Conservation (phyloP, 768 basidiomycete species). For the Leccinum uliginosum region DNA sequence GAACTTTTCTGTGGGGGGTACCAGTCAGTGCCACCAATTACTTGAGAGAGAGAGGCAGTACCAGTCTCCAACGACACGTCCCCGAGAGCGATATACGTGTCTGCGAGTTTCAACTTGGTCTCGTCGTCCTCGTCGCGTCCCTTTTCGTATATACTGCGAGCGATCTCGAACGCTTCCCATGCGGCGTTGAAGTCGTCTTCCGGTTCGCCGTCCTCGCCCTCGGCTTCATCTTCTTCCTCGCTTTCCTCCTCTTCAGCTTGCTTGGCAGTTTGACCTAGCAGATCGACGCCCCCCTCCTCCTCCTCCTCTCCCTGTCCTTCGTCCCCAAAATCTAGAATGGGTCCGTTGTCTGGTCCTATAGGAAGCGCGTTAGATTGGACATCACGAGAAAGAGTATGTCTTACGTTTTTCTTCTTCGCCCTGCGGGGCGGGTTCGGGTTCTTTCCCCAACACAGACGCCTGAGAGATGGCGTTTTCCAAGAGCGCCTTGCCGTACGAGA, state of each 20-base stretch:
- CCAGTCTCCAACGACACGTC: constrained; percentile 98
- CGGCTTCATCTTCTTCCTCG: constrained; percentile 53
- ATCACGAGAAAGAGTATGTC: neutral
- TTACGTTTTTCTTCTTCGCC: constrained; percentile 41
- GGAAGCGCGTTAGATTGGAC: neutral
- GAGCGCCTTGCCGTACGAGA: constrained; percentile 88
- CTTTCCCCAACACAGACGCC: constrained; percentile 85
- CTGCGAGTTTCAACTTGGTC: constrained; percentile 78
- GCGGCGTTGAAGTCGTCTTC: constrained; percentile 98
- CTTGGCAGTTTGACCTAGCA: constrained; percentile 56
- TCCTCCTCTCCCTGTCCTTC: constrained; percentile 60
- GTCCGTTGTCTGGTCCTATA: constrained; percentile 43
- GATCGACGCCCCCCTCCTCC: constrained; percentile 54
- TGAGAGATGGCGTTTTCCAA: constrained; percentile 89
- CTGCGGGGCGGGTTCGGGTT: constrained; percentile 47
- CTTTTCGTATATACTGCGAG: constrained; percentile 80
- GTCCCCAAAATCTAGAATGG: constrained; percentile 80
- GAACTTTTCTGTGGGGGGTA: constrained; percentile 71
- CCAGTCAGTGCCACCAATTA: neutral
- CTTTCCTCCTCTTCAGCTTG: constrained; percentile 49
- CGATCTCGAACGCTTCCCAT: constrained; percentile 96
- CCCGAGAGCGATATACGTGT: constrained; percentile 85
- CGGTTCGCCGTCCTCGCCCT: constrained; percentile 50
- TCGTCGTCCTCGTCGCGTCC: constrained; percentile 54
- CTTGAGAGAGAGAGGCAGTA: constrained; percentile 32